Conservation (phyloP, 192 early-diverging fungal species). For the Umbelopsis sp. region DNA sequence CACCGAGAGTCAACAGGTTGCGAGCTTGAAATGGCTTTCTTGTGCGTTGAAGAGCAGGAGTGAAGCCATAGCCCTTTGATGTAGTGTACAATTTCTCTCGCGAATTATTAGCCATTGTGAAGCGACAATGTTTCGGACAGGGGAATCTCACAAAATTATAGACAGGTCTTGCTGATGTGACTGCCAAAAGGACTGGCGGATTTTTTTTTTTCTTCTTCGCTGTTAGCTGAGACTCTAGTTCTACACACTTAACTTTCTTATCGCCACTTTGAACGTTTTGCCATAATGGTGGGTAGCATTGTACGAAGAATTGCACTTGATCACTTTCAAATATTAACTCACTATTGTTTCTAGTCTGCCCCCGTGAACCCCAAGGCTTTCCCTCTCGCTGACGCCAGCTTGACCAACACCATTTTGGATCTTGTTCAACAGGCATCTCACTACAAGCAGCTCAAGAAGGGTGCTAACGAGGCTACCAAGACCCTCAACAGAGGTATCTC, state of each 20-base stretch:
- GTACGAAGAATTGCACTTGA: background rate
- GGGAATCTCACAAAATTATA: background rate
- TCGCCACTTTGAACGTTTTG: constrained; percentile 24
- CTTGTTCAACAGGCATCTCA: constrained; percentile 98
- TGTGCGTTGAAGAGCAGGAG: constrained; percentile 60
- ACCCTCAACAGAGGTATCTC: constrained; percentile 98
- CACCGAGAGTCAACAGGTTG: constrained; percentile 52
- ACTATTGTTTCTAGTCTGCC: constrained; percentile 14
- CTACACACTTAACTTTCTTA: constrained; percentile 17
- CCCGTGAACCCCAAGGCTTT: constrained; percentile 77
- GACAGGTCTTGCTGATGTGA: background rate
- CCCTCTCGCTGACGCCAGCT: constrained; percentile 87
- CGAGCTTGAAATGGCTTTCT: constrained; percentile 51
- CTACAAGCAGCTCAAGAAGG: constrained; percentile 99
- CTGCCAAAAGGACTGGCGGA: background rate
- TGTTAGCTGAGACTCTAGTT: background rate
- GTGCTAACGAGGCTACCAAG: constrained; percentile 99
- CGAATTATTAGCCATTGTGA: background rate
- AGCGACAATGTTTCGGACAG: constrained; percentile 3
- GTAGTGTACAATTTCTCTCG: constrained; percentile 42
- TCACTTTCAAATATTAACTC: constrained; percentile 1
- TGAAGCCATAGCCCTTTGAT: constrained; percentile 46
- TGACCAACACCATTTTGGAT: constrained; percentile 93
- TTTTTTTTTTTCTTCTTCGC: constrained; percentile 3
- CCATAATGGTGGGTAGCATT: constrained; percentile 5